Conservation (phyloP, 495 filamentous ascomycete species). For the Aspergillus ellipticus region DNA sequence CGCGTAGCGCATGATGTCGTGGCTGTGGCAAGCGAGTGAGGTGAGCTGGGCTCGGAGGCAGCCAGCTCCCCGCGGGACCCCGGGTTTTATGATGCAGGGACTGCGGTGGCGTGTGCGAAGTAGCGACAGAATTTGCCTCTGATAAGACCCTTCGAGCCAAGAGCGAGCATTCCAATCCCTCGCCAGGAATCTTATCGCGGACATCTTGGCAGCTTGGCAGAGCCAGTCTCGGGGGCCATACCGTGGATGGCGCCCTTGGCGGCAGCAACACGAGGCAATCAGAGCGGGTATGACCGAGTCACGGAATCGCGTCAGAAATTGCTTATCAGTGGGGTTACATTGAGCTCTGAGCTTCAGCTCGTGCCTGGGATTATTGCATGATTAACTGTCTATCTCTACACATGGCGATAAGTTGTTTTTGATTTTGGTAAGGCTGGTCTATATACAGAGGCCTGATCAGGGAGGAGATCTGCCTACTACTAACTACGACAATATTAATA, state of each 20-base stretch:
- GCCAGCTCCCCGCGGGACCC: conserved; percentile 2
- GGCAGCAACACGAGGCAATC: neutral
- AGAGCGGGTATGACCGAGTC: neutral
- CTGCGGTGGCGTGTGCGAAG: neutral
- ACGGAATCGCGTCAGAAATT: neutral
- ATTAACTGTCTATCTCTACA: too few relatives aligned
- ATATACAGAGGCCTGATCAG: too few relatives aligned
- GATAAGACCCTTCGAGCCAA: neutral
- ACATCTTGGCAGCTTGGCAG: conserved; percentile 11
- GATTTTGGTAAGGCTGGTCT: too few relatives aligned
- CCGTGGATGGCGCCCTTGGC: conserved; percentile 6
- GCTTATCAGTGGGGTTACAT: neutral
- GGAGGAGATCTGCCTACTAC: too few relatives aligned
- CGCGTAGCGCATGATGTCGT: conserved; percentile 30
- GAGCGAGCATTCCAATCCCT: neutral
- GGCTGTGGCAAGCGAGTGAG: neutral
- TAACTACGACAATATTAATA: neutral
- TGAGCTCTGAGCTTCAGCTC: too few relatives aligned
- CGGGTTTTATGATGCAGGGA: conserved; percentile 10
- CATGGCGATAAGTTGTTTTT: too few relatives aligned
- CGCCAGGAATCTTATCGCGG: neutral
- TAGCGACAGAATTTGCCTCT: conserved; percentile 8
- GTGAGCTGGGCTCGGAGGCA: too few relatives aligned
- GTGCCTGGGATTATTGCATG: too few relatives aligned
- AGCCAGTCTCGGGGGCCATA: neutral